These are phyloP conservation scores for Rubroshorea leprosula DNA, from an alignment of 345 rosid species.

Conservation along the genomic window DNA sequence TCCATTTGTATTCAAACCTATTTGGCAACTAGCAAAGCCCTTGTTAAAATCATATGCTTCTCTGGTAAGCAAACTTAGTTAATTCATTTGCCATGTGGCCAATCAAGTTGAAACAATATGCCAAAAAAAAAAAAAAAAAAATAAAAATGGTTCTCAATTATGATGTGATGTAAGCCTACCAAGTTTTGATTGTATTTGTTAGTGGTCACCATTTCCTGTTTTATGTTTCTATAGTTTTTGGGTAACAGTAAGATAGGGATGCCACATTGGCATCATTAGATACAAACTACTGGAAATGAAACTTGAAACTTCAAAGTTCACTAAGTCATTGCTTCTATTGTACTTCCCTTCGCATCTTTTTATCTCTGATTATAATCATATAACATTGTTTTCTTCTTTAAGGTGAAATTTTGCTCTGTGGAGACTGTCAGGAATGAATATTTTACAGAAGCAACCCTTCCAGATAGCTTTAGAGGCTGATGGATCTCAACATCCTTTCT, in stretches of 20 bases:
- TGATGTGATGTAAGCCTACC: neutral
- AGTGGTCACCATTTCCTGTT: neutral
- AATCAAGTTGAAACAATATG: neutral
- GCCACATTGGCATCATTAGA: neutral
- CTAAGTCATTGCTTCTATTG: neutral
- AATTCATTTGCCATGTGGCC: neutral
- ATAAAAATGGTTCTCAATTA: neutral
- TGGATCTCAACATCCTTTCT: neutral
- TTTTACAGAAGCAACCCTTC: conserved; percentile 73
- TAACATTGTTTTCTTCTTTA: conserved; percentile 9
- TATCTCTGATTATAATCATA: conserved; percentile 2
- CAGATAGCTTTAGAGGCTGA: conserved; percentile 47
- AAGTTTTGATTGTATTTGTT: neutral
- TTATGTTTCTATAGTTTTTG: neutral
- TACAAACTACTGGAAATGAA: neutral
- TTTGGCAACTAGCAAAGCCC: conserved; percentile 83
- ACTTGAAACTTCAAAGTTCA: neutral
- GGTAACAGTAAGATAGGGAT: neutral
- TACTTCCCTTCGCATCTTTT: neutral
- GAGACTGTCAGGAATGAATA: conserved; percentile 63
- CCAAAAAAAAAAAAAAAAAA: too few relatives aligned
- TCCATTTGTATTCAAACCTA: conserved; percentile 74
- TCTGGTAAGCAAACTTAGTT: conserved; percentile 41
- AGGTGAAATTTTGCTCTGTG: conserved; percentile 77
- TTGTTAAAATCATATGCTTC: conserved; percentile 68